A percentile compares a stretch with the other conserved stretches of the same genome.
Evolutionary conservation across 306 rosid species (phyloP).

Genomic region (Quercus alba): DNA sequence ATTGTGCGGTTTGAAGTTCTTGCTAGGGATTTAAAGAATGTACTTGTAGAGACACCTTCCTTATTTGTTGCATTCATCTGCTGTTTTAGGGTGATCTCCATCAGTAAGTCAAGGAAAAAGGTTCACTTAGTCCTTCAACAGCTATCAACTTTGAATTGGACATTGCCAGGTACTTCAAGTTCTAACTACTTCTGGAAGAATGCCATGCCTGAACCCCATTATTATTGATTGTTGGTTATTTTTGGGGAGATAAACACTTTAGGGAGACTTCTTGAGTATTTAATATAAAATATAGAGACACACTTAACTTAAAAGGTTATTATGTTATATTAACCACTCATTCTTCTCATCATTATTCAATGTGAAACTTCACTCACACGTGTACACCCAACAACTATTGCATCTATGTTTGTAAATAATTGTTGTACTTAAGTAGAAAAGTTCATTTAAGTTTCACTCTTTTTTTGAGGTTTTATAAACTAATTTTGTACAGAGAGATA

Average conservation of each 20-base stretch:
- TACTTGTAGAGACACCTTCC: conserved; percentile 21
- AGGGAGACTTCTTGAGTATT: too few relatives aligned
- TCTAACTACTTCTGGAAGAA: conserved; percentile 9
- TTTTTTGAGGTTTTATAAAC: not conserved
- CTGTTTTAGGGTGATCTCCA: conserved; percentile 84
- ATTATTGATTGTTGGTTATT: not conserved
- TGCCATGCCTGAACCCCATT: not conserved
- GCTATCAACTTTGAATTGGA: conserved; percentile 81
- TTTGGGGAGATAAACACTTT: too few relatives aligned
- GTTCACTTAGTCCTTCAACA: conserved; percentile 63
- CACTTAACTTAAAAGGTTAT: too few relatives aligned
- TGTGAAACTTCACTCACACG: too few relatives aligned
- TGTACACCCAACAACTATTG: too few relatives aligned
- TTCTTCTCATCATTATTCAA: too few relatives aligned
- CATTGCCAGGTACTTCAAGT: conserved; percentile 61
- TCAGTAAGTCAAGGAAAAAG: conserved; percentile 81
- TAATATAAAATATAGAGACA: too few relatives aligned
- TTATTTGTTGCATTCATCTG: conserved; percentile 16
- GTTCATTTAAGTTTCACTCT: not conserved
- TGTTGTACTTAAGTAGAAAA: not conserved
- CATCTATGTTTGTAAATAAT: not conserved
- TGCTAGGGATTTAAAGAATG: conserved; percentile 10
- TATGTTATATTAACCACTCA: too few relatives aligned
- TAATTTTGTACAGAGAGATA: not conserved
- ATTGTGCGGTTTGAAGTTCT: conserved; percentile 1